Percentiles rank a stretch among this genome's conserved stretches.
phyloP scores from a whole-genome alignment of 164 flowering plant species.

The Akebia trifoliata region DNA sequence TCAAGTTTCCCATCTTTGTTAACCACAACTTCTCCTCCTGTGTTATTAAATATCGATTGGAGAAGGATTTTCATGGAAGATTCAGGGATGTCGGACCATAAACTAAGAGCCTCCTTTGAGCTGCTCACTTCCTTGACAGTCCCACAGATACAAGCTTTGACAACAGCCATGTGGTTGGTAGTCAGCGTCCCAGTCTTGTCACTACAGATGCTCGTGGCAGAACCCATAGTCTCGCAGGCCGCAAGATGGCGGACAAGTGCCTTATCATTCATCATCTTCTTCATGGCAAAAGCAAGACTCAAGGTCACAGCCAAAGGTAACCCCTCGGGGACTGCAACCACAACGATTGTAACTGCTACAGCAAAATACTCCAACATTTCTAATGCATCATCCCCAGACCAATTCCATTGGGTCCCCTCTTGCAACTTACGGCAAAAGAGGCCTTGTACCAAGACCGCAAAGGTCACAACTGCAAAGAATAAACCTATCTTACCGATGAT shows the following conservation, averaged over 20 bases:
- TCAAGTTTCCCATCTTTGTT: slow-evolving; percentile 53
- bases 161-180: slow-evolving; percentile 92
- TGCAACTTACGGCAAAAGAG: slow-evolving; percentile 51
- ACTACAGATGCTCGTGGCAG: slow-evolving; percentile 87
- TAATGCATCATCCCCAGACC: slow-evolving; percentile 80
- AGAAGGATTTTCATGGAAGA: slow-evolving; percentile 43
- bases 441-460: slow-evolving; percentile 82
- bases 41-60: slow-evolving; percentile 83
- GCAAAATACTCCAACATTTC: slow-evolving; percentile 87
- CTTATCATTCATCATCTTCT: slow-evolving; percentile 97
- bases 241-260: slow-evolving; percentile 92
- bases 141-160: slow-evolving; percentile 74
- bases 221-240: slow-evolving; percentile 99
- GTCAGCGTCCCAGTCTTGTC: slow-evolving; percentile 98
- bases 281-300: slow-evolving; percentile 99
- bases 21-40: slow-evolving; percentile 82
- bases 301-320: slow-evolving; percentile 90
- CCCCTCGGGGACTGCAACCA: slow-evolving; percentile 98
- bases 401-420: slow-evolving; percentile 63
- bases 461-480: slow-evolving; percentile 86
- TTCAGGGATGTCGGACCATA: slow-evolving; percentile 51
- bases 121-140: slow-evolving; percentile 40
- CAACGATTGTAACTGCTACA: slow-evolving; percentile 92
- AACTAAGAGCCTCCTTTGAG: slow-evolving; percentile 22
- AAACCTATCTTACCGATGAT: slow-evolving; percentile 89